Evolutionary conservation across 2,329 filamentous ascomycete species (phyloP).

Genomic region (Diaporthe vaccinii): DNA sequence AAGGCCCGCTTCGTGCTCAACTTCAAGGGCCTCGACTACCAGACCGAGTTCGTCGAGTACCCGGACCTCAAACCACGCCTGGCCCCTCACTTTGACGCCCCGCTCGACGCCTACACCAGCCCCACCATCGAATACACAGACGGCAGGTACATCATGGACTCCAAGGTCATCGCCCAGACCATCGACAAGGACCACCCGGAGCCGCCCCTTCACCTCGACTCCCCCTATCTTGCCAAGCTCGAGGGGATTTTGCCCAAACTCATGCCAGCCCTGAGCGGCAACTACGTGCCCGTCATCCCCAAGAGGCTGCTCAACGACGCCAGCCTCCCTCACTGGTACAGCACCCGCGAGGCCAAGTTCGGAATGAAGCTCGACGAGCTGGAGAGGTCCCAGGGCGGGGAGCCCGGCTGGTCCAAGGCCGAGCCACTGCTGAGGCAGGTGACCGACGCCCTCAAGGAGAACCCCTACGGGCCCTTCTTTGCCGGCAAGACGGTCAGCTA

Average conservation of each 20-base stretch:
- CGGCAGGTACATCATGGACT: constrained; percentile 75
- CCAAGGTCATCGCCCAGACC: constrained; percentile 67
- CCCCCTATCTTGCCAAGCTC: constrained; percentile 61
- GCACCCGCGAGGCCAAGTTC: constrained; percentile 61
- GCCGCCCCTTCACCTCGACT: constrained; percentile 70
- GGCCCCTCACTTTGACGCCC: constrained; percentile 61
- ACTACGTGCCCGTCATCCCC: constrained; percentile 64
- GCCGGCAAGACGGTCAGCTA: constrained; percentile 68
- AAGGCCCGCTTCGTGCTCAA: constrained; percentile 77
- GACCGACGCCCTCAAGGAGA: constrained; percentile 66
- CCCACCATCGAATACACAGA: constrained; percentile 69
- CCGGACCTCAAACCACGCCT: constrained; percentile 72
- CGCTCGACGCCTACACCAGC: constrained; percentile 61
- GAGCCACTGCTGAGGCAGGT: constrained; percentile 52
- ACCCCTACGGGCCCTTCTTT: constrained; percentile 71
- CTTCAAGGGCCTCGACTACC: constrained; percentile 76
- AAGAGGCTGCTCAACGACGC: constrained; percentile 62
- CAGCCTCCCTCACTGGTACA: constrained; percentile 68
- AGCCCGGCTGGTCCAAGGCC: constrained; percentile 62
- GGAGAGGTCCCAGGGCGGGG: constrained; percentile 61
- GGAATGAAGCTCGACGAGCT: constrained; percentile 68
- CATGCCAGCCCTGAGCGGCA: constrained; percentile 51
- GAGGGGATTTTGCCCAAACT: constrained; percentile 53
- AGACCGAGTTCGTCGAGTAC: constrained; percentile 78
- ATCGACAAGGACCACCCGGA: constrained; percentile 72